A percentile compares a stretch with the other conserved stretches of the same genome.
Conservation (phyloP, 176 grass and related monocot genomes). For the Zizania latifolia region DNA sequence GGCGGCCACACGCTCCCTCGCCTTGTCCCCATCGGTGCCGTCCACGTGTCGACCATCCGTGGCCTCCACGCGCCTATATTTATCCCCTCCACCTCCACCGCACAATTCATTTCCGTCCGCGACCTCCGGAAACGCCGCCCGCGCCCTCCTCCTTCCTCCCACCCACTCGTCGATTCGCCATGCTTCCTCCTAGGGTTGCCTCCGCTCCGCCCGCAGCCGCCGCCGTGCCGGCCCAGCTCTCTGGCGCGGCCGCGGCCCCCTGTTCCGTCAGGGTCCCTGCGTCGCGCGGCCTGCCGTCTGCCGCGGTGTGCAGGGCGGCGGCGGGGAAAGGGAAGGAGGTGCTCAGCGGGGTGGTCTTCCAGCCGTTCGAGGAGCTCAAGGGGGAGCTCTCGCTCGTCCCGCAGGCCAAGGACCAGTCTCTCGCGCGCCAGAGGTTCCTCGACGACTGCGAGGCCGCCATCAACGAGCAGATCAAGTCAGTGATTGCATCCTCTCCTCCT, state of each 20-base stretch:
- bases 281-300: neutral
- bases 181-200: slow-evolving; percentile 38
- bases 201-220: slow-evolving; percentile 7
- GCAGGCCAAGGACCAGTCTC: slow-evolving; percentile 38
- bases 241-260: neutral
- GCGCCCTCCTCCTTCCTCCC: neutral
- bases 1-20: slow-evolving; percentile 40
- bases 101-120: neutral
- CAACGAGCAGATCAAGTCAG: slow-evolving; percentile 89
- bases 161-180: neutral
- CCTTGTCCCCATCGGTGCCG: neutral
- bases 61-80: slow-evolving; percentile 28
- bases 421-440: slow-evolving; percentile 63
- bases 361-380: slow-evolving; percentile 85
- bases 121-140: neutral
- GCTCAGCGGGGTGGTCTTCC: slow-evolving; percentile 59
- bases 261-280: neutral
- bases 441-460: slow-evolving; percentile 72
- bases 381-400: slow-evolving; percentile 61
- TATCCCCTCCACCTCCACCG: neutral
- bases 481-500: too few relatives aligned
- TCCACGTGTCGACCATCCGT: slow-evolving; percentile 32
- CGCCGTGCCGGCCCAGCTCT: neutral
- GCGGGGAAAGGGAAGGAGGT: slow-evolving; percentile 31
- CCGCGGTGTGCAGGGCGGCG: slow-evolving; percentile 12